These are phyloP conservation scores for Suillus clintonianus DNA, from an alignment of 768 basidiomycete species.

Conservation along the genomic window DNA sequence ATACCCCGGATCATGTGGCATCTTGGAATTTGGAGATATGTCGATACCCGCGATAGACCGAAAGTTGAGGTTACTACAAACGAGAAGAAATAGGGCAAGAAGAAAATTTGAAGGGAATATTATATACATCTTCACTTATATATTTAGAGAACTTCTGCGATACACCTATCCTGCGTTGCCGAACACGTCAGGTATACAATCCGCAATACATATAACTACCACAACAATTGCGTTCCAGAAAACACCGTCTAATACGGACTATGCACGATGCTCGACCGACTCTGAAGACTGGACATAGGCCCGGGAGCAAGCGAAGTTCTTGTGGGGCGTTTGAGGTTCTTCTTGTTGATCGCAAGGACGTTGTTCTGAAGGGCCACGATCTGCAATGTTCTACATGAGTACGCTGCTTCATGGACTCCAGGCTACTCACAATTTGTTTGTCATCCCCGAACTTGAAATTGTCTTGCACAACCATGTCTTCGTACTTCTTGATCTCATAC, in stretches of 20 bases:
- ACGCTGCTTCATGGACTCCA: neutral
- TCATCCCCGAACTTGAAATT: slow-evolving; percentile 98
- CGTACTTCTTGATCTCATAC: slow-evolving; percentile 97
- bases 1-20: slow-evolving; percentile 76
- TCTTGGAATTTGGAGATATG: slow-evolving; percentile 73
- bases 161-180: slow-evolving; percentile 6
- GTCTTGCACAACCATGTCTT: slow-evolving; percentile 93
- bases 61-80: neutral
- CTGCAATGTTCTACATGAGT: slow-evolving; percentile 40
- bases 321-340: slow-evolving; percentile 81
- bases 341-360: slow-evolving; percentile 93
- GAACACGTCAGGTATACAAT: slow-evolving; percentile 18
- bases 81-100: neutral
- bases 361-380: slow-evolving; percentile 95
- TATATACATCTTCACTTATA: slow-evolving; percentile 26
- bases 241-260: slow-evolving; percentile 49
- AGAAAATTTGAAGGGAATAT: neutral
- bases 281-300: slow-evolving; percentile 41
- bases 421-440: slow-evolving; percentile 79
- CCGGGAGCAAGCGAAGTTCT: slow-evolving; percentile 69
- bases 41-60: slow-evolving; percentile 59
- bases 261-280: slow-evolving; percentile 69
- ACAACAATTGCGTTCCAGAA: slow-evolving; percentile 5
- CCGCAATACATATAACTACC: slow-evolving; percentile 12
- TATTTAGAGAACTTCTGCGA: slow-evolving; percentile 4